Percentiles rank a stretch among this genome's conserved stretches.
phyloP scores from a whole-genome alignment of 768 basidiomycete species.

The Lentinula guzmanii region DNA sequence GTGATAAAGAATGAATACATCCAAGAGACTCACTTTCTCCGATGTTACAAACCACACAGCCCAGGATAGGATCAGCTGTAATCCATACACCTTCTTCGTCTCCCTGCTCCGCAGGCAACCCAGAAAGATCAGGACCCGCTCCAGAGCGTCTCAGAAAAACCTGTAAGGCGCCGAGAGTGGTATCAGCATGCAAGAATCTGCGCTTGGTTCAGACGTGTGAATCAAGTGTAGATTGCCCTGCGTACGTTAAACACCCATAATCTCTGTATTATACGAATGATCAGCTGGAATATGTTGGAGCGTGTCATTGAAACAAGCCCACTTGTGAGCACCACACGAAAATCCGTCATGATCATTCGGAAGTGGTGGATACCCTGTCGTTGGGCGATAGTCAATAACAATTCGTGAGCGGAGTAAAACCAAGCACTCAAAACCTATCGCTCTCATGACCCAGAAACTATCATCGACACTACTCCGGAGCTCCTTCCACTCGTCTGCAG shows the following conservation, averaged over 20 bases:
- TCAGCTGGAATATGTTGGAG: background rate
- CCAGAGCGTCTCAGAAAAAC: slow-evolving; percentile 58
- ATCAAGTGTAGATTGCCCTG: background rate
- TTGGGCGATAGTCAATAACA: background rate
- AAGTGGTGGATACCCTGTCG: slow-evolving; percentile 78
- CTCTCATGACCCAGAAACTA: slow-evolving; percentile 86
- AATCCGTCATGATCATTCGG: slow-evolving; percentile 75
- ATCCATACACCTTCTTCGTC: slow-evolving; percentile 69
- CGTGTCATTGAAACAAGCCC: slow-evolving; percentile 9
- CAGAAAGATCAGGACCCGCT: slow-evolving; percentile 20
- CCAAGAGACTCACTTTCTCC: slow-evolving; percentile 66
- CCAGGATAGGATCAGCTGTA: slow-evolving; percentile 75
- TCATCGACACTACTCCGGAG: slow-evolving; percentile 71
- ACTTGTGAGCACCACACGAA: slow-evolving; percentile 92
- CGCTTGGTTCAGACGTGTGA: background rate
- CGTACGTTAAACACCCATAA: slow-evolving; percentile 86
- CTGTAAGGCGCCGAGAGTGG: slow-evolving; percentile 74
- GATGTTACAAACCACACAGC: slow-evolving; percentile 86
- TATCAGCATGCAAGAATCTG: slow-evolving; percentile 84
- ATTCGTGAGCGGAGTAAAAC: background rate
- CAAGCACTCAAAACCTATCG: slow-evolving; percentile 50
- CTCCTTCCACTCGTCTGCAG: slow-evolving; percentile 58
- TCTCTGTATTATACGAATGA: slow-evolving; percentile 42
- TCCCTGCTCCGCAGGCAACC: slow-evolving; percentile 46
- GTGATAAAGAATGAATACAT: background rate